Evolutionary conservation across 2,329 filamentous ascomycete genomes (phyloP).

Genomic region (Arachnomyces sp.): DNA sequence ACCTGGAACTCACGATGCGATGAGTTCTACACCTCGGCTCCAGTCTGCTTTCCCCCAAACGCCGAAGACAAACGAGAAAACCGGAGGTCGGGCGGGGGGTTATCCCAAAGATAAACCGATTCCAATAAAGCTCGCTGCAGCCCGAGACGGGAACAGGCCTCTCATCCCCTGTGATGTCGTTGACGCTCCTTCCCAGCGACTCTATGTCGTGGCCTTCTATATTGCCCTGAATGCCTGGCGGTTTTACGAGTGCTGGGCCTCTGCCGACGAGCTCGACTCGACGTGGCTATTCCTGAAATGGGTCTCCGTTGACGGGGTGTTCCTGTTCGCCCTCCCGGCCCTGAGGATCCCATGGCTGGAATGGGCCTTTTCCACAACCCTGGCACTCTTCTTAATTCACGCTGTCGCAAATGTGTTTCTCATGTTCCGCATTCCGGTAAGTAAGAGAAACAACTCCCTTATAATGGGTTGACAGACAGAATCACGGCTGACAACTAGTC

Average conservation of each 20-base stretch:
- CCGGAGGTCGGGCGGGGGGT: conserved; percentile 10
- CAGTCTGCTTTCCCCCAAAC: conserved; percentile 75
- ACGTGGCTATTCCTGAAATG: conserved; percentile 90
- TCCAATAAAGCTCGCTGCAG: conserved; percentile 16
- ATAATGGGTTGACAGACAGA: neutral
- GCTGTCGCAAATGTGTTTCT: conserved; percentile 69
- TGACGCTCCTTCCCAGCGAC: conserved; percentile 82
- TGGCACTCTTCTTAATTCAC: conserved; percentile 63
- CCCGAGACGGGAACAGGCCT: conserved; percentile 39
- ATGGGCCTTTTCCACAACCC: conserved; percentile 67
- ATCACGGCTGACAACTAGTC: conserved; percentile 3
- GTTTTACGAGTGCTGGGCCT: conserved; percentile 72
- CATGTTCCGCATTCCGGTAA: conserved; percentile 82
- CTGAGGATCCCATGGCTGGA: conserved; percentile 95
- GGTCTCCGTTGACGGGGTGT: conserved; percentile 75
- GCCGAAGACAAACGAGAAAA: conserved; percentile 45
- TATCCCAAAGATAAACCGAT: conserved; percentile 4
- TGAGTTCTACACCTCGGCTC: conserved; percentile 75
- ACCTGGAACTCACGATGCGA: conserved; percentile 50
- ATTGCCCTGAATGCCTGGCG: conserved; percentile 69
- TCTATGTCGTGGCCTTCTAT: conserved; percentile 80
- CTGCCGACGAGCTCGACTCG: conserved; percentile 78
- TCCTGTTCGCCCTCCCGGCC: conserved; percentile 77
- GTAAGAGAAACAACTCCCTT: conserved; percentile 19
- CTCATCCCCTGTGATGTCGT: conserved; percentile 73